These are phyloP conservation scores for Phoma sp. DNA, from an alignment of 2,329 filamentous ascomycete species.

Conservation along the genomic window DNA sequence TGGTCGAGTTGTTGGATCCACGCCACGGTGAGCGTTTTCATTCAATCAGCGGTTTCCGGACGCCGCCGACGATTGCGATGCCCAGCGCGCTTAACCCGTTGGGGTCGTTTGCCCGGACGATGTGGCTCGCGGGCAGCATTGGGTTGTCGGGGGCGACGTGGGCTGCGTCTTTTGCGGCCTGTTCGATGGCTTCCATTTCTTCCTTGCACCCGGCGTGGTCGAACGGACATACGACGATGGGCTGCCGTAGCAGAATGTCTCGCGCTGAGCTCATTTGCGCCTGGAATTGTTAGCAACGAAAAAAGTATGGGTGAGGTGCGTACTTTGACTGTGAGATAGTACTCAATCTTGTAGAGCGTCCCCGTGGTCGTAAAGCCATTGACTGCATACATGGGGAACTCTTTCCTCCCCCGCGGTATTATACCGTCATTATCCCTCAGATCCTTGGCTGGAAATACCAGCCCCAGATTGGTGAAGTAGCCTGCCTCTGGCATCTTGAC, in stretches of 20 bases:
- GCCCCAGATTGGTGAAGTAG: conserved; percentile 89
- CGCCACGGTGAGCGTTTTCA: too few species aligned
- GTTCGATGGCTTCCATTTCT: conserved; percentile 98
- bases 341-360: conserved; percentile 97
- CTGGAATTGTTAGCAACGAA: conserved; percentile 64
- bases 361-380: conserved; percentile 93
- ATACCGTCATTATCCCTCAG: conserved; percentile 86
- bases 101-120: conserved; percentile 79
- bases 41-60: conserved; percentile 70
- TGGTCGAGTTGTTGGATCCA: too few species aligned
- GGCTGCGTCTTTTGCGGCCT: conserved; percentile 90
- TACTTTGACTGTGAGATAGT: conserved; percentile 94
- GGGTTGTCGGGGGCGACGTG: conserved; percentile 89
- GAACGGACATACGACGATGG: conserved; percentile 93
- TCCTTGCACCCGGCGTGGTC: conserved; percentile 97
- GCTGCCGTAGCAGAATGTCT: conserved; percentile 88
- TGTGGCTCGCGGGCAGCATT: conserved; percentile 85
- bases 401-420: conserved; percentile 81
- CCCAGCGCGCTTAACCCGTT: conserved; percentile 67
- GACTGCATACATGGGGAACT: conserved; percentile 88
- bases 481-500: conserved; percentile 88
- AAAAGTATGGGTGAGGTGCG: neutral
- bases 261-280: conserved; percentile 85
- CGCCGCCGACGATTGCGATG: conserved; percentile 68
- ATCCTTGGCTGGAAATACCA: conserved; percentile 91